Conservation (phyloP, 75 land plant genomes). For the Pinus albicaulis region DNA sequence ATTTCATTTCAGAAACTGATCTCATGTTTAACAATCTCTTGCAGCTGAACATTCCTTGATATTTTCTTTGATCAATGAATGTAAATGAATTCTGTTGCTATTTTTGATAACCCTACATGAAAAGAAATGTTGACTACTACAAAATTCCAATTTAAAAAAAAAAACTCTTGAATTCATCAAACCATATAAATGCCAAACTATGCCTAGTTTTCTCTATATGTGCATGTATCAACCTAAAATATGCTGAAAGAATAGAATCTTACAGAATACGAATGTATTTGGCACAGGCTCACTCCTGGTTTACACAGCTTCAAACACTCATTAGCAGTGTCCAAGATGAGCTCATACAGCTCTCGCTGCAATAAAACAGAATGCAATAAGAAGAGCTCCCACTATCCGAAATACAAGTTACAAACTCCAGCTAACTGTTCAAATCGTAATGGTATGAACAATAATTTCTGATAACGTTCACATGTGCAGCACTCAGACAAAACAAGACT, state of each 20-base stretch:
- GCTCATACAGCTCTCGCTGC: constrained; percentile 75
- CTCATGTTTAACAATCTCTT: background rate
- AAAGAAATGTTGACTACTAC: background rate
- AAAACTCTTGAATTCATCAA: background rate
- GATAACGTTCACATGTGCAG: background rate
- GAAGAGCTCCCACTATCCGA: background rate
- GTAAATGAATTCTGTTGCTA: background rate
- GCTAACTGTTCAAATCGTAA: background rate
- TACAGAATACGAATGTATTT: constrained; percentile 87
- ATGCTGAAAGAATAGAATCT: constrained; percentile 15
- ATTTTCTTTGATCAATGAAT: background rate
- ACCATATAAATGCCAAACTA: background rate
- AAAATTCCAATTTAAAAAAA: background rate
- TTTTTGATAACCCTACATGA: background rate
- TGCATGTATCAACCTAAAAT: background rate
- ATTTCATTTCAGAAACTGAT: background rate
- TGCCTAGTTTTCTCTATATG: background rate
- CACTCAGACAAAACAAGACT: background rate
- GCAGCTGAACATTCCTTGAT: background rate
- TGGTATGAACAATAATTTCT: constrained; percentile 2
- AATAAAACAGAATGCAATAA: constrained; percentile 3
- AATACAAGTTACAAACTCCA: background rate
- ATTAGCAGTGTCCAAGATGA: constrained; percentile 78
- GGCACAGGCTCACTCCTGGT: constrained; percentile 70
- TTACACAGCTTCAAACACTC: constrained; percentile 85